Conservation (phyloP, 2,329 filamentous ascomycete species). For the Chrysoporthe austroafricana region DNA sequence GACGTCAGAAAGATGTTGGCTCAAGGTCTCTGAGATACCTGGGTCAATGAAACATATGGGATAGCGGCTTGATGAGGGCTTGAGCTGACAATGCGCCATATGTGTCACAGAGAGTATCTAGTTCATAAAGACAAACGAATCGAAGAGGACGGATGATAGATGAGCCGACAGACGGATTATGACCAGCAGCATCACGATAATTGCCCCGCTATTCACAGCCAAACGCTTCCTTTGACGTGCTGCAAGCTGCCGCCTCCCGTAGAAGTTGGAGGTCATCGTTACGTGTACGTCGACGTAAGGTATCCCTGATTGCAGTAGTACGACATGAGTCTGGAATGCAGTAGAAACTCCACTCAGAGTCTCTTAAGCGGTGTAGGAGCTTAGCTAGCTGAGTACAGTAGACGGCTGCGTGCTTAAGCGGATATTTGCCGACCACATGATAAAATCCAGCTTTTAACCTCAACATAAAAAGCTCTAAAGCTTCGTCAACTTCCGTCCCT, state of each 20-base stretch:
- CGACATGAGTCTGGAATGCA: too few species aligned
- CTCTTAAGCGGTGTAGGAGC: neutral
- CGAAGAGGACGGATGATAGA: neutral
- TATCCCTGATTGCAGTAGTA: neutral
- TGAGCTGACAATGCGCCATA: neutral
- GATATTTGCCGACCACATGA: neutral
- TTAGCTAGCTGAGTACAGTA: neutral
- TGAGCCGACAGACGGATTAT: neutral
- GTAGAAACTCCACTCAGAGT: neutral
- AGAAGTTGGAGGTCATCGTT: neutral
- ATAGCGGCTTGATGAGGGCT: neutral
- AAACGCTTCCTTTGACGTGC: neutral
- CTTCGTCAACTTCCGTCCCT: neutral
- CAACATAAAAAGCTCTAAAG: neutral
- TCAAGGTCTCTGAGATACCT: neutral
- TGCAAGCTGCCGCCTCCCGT: neutral
- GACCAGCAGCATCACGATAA: neutral
- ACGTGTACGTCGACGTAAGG: neutral
- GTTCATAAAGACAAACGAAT: neutral
- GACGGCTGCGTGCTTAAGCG: neutral
- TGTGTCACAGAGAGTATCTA: neutral
- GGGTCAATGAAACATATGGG: neutral
- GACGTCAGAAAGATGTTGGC: neutral
- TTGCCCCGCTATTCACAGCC: neutral
- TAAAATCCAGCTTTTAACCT: neutral